These are phyloP conservation scores for Ophiostoma australiae DNA, from an alignment of 2,329 filamentous ascomycete species.

Conservation along the genomic window DNA sequence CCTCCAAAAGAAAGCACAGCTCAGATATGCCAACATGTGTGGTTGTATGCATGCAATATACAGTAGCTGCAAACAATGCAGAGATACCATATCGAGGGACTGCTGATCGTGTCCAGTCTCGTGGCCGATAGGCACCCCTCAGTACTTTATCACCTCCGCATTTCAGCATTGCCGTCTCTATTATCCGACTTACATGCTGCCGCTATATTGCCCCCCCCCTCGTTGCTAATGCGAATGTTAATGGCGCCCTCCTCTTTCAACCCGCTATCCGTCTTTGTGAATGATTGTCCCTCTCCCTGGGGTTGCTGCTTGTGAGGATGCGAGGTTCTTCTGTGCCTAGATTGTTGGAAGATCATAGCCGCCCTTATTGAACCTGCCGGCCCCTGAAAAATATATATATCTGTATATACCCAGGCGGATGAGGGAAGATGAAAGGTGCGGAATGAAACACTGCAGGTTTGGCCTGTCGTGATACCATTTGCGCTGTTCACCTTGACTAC, in stretches of 20 bases:
- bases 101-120: background rate
- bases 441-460: background rate
- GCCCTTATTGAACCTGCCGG: background rate
- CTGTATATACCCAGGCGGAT: background rate
- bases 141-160: conserved; percentile 4
- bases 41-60: background rate
- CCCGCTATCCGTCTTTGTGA: background rate
- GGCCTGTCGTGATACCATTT: background rate
- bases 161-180: background rate
- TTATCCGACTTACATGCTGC: conserved; percentile 4
- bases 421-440: background rate
- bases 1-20: background rate
- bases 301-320: conserved; percentile 1
- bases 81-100: background rate
- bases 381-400: background rate
- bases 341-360: background rate
- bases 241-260: background rate
- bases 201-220: background rate
- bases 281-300: background rate
- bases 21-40: background rate
- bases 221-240: background rate
- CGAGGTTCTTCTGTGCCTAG: background rate
- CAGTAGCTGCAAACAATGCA: background rate
- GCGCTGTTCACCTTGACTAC: background rate
- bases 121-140: background rate